phyloP scores from a whole-genome alignment of 2,329 filamentous ascomycete species.

The Calonectria hawksworthii region DNA sequence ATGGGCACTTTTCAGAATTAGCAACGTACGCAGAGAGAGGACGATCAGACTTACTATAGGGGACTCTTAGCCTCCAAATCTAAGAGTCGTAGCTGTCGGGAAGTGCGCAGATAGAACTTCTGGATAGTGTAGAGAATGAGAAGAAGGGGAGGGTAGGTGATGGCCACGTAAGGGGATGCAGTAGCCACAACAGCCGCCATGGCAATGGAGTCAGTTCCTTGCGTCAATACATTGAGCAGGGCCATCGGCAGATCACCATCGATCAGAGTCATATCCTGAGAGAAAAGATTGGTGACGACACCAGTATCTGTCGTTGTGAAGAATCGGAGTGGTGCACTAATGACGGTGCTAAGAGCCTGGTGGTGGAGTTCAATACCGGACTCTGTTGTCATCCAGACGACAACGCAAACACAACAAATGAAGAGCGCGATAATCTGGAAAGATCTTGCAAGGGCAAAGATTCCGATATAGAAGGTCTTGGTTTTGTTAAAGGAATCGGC shows the following conservation, averaged over 20 bases:
- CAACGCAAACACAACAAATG: neutral
- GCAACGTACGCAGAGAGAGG: neutral
- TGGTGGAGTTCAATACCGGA: conserved; percentile 22
- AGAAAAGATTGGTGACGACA: conserved; percentile 52
- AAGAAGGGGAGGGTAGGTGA: conserved; percentile 63
- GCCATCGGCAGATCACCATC: conserved; percentile 51
- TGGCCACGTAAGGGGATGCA: conserved; percentile 56
- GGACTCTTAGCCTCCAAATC: conserved; percentile 72
- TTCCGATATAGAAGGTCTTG: conserved; percentile 24
- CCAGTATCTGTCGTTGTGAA: conserved; percentile 51
- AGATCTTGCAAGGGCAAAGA: conserved; percentile 19
- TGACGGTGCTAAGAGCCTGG: conserved; percentile 12
- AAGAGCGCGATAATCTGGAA: neutral
- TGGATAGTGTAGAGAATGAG: conserved; percentile 63
- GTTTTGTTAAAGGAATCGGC: neutral
- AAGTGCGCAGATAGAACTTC: conserved; percentile 70
- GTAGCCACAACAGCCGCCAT: conserved; percentile 48
- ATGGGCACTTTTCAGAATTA: conserved; percentile 48
- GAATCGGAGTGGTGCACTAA: conserved; percentile 48
- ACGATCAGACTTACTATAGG: conserved; percentile 55
- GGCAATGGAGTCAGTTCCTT: conserved; percentile 5
- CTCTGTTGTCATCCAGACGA: conserved; percentile 19
- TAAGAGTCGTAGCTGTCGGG: conserved; percentile 69
- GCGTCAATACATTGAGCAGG: conserved; percentile 40
- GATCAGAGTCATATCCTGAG: conserved; percentile 55